A percentile compares a stretch with the other conserved stretches of the same genome.
These are phyloP conservation scores for Trichocladium antarcticum DNA, from an alignment of 495 filamentous ascomycete genomes.

Conservation along the genomic window DNA sequence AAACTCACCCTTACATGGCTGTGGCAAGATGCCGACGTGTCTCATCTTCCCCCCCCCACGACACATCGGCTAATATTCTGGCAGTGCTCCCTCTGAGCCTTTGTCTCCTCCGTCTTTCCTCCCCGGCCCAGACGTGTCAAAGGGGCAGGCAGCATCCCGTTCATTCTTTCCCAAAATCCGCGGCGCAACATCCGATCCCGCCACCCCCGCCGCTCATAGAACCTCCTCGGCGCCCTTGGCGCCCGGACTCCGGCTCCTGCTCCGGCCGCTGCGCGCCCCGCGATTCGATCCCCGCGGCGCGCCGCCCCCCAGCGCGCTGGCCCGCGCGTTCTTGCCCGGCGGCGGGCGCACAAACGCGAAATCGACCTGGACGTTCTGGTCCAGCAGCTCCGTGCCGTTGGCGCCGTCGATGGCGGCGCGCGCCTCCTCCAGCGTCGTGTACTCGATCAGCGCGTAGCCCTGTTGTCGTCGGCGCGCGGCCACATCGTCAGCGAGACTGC, in stretches of 20 bases:
- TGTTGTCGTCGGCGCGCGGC: slow-evolving; percentile 22
- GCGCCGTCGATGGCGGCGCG: slow-evolving; percentile 75
- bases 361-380: slow-evolving; percentile 85
- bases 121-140: background rate
- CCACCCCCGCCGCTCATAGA: background rate
- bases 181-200: no score
- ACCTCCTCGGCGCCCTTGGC: slow-evolving; percentile 24
- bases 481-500: no score
- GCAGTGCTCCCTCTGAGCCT: background rate
- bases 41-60: background rate
- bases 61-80: slow-evolving; percentile 14
- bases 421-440: slow-evolving; percentile 76
- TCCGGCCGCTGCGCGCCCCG: slow-evolving; percentile 35
- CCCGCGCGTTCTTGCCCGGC: slow-evolving; percentile 49
- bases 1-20: background rate
- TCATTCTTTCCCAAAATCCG: no score
- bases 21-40: slow-evolving; percentile 17
- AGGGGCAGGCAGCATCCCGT: no score
- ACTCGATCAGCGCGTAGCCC: slow-evolving; percentile 93
- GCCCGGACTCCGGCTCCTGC: slow-evolving; percentile 34
- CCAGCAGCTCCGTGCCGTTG: slow-evolving; percentile 71
- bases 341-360: slow-evolving; percentile 96
- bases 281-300: slow-evolving; percentile 27
- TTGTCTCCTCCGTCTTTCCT: background rate
- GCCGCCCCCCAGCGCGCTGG: slow-evolving; percentile 33